Conservation (phyloP, 768 basidiomycete species). For the Boletellus emodensis region DNA sequence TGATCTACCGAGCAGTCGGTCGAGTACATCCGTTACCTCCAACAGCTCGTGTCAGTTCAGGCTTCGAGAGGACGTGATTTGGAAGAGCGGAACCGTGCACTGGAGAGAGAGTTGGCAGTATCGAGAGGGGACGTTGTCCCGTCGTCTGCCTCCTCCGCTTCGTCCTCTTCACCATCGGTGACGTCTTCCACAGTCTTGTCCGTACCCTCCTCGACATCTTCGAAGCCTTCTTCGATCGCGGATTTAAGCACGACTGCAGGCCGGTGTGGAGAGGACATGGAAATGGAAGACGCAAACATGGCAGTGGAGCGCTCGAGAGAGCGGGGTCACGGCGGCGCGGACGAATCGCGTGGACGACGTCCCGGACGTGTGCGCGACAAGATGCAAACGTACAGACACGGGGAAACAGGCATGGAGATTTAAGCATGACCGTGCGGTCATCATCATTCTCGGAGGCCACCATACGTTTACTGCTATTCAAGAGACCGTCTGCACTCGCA, state of each 20-base stretch:
- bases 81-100: conserved; percentile 59
- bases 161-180: conserved; percentile 18
- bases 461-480: too few species aligned
- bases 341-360: conserved; percentile 18
- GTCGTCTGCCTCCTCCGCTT: conserved; percentile 9
- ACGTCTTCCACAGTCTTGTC: conserved; percentile 17
- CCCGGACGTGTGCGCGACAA: conserved; percentile 18
- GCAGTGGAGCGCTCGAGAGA: conserved; percentile 4
- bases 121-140: conserved; percentile 16
- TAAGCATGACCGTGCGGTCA: not conserved
- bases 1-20: conserved; percentile 35
- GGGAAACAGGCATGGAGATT: conserved; percentile 15
- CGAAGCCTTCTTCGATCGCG: conserved; percentile 7
- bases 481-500: too few species aligned
- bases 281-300: conserved; percentile 15
- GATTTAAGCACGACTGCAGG: not conserved
- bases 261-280: conserved; percentile 13
- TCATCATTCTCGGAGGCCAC: too few species aligned
- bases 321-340: not conserved
- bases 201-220: conserved; percentile 13
- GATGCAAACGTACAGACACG: conserved; percentile 6
- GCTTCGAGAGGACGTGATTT: conserved; percentile 75
- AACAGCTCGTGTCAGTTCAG: conserved; percentile 80
- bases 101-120: conserved; percentile 29
- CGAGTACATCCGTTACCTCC: conserved; percentile 67